These are phyloP conservation scores for Coemansia sp. DNA, from an alignment of 192 early-diverging fungal species.

Conservation along the genomic window DNA sequence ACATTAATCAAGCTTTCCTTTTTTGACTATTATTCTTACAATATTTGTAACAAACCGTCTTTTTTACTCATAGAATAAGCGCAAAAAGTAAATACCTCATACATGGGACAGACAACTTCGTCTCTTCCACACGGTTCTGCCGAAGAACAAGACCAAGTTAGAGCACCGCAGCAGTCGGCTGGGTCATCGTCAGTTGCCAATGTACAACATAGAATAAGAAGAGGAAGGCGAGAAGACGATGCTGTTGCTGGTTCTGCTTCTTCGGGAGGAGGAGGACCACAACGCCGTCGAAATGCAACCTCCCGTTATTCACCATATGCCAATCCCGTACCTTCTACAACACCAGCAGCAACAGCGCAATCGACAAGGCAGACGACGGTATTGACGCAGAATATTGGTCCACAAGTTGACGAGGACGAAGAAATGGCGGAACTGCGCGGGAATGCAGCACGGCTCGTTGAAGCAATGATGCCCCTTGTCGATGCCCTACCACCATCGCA, in stretches of 20 bases:
- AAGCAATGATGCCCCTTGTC: not conserved
- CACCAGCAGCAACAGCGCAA: too few relatives aligned
- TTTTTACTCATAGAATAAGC: too few relatives aligned
- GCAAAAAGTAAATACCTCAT: not conserved
- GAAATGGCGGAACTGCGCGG: not conserved
- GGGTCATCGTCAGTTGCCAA: not conserved
- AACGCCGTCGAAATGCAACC: not conserved
- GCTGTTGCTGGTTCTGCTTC: not conserved
- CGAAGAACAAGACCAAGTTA: not conserved
- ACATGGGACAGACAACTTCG: conserved; percentile 3
- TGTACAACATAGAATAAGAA: not conserved
- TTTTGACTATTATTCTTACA: too few relatives aligned
- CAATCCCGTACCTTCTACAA: not conserved
- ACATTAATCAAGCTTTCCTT: too few relatives aligned
- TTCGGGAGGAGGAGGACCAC: conserved; percentile 7
- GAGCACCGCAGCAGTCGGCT: conserved; percentile 6
- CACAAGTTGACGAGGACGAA: not conserved
- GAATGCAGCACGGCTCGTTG: not conserved
- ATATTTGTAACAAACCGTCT: too few relatives aligned
- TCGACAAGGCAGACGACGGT: not conserved
- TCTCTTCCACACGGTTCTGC: not conserved
- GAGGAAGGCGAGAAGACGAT: not conserved
- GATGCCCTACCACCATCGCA: not conserved
- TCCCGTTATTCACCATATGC: conserved; percentile 5
- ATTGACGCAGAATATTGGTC: conserved; percentile 1